phyloP scores from a whole-genome alignment of 768 basidiomycete genomes.

The Pleurotus citrinopileatus region DNA sequence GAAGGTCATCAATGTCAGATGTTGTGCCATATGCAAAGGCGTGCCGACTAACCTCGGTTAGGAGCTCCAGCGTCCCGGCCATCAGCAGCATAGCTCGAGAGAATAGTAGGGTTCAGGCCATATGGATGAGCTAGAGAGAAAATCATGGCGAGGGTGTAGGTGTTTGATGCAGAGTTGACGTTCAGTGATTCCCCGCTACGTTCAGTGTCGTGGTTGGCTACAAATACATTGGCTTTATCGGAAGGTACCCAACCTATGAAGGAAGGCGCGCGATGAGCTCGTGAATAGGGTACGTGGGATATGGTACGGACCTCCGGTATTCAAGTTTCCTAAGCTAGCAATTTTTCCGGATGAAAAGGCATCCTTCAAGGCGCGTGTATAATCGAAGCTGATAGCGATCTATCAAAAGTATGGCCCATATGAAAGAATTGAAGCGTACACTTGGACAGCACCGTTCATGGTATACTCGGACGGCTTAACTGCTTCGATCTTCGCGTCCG shows the following conservation, averaged over 20 bases:
- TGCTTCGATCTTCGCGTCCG: background rate
- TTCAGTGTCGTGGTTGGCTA: constrained; percentile 52
- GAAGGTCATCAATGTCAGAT: too few relatives aligned
- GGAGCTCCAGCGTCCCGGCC: constrained; percentile 31
- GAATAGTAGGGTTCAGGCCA: constrained; percentile 40
- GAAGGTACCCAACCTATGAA: constrained; percentile 39
- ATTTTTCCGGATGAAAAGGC: background rate
- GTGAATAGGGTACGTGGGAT: constrained; percentile 8
- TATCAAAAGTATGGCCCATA: background rate
- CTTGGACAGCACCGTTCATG: background rate
- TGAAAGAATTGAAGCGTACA: background rate
- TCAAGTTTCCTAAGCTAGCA: background rate
- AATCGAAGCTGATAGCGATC: background rate
- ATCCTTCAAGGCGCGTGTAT: background rate
- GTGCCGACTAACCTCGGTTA: constrained; percentile 15
- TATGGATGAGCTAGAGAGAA: constrained; percentile 50
- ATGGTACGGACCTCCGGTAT: constrained; percentile 14
- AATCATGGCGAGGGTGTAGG: constrained; percentile 40
- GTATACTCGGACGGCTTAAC: background rate
- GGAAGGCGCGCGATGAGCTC: too few relatives aligned
- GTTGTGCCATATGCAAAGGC: too few relatives aligned
- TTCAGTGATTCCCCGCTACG: constrained; percentile 34
- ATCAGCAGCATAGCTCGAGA: constrained; percentile 39
- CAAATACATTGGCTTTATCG: constrained; percentile 42
- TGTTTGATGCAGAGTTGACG: constrained; percentile 40